Base-by-base conservation (phyloP, 1,139 yeast genomes). In the Suhomyces guaymorum region DNA sequence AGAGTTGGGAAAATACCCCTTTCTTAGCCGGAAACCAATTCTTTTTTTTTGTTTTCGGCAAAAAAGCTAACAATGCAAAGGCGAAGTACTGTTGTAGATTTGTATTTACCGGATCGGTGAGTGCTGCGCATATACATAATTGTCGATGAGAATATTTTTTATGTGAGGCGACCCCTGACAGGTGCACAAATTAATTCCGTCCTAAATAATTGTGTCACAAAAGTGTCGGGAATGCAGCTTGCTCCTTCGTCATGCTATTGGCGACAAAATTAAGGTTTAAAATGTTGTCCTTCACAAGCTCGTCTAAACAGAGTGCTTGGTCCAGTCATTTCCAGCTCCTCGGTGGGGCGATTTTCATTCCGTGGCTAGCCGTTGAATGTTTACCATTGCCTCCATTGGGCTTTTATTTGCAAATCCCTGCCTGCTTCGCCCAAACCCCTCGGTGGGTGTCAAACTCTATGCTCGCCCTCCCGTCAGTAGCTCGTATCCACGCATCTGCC, bases 151-250 rank as follows among this genome's bases (percentile, higher is more conserved):
- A 24, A 30, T 25, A 24, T 37, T 37, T 30, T 30, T 15, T 10
- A 28, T 5, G 10, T n/a, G 28, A 33, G 33, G 33, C 31, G 30
- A 28, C 38, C 41, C 41, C 41, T 37, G 41, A 31, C 41, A 37
- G 41, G 24, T 30, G 15, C 32, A 26, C 10, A 26, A 32, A 15
- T 28, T 28, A 33, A 24, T 33, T 26, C 29, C 30, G 30, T 17
- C 12, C 14, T 16, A 6, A n/a, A 13, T n/a, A 7, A 2, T 20
- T 13, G 9, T 11, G 21, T 26, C 36, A 33, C 36, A 33, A 33
- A 31, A 15, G 12, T 21, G 14, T 12, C 24, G 5, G 15, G 5
- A 25, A 15, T 8, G 13, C 12, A 6, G 13, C 12, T 3, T 15
- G 3, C 11, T 7, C 14, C 13, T 24, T 24, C 8, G 11, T 9